Percentiles rank a stretch among this genome's conserved stretches.
These are phyloP conservation scores for Talaromyces adpressus DNA, from an alignment of 495 filamentous ascomycete species.

Conservation along the genomic window DNA sequence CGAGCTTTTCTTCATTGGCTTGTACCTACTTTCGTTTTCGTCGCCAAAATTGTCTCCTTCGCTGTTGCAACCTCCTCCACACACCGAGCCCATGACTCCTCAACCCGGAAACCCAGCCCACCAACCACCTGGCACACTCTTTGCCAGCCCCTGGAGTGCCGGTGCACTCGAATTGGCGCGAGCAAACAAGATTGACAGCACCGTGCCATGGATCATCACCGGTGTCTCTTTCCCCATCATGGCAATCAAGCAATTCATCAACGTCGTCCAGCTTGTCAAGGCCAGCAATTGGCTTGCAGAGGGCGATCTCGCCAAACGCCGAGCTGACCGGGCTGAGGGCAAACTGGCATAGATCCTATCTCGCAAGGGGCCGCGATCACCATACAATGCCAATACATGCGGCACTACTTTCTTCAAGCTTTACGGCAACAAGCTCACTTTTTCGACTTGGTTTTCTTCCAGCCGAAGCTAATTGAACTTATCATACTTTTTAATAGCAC, in stretches of 20 bases:
- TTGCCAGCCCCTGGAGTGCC: slow-evolving; percentile 79
- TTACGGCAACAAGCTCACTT: neutral
- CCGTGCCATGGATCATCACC: slow-evolving; percentile 81
- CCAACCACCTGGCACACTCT: slow-evolving; percentile 58
- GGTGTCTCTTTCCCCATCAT: slow-evolving; percentile 79
- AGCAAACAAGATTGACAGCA: slow-evolving; percentile 87
- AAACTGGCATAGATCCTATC: neutral
- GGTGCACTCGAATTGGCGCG: slow-evolving; percentile 86
- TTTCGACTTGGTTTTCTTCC: neutral
- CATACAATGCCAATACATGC: too few relatives aligned
- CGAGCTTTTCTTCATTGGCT: slow-evolving; percentile 93
- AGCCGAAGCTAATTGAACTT: neutral
- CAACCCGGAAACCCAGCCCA: slow-evolving; percentile 60
- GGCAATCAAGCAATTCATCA: slow-evolving; percentile 86
- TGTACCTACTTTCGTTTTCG: slow-evolving; percentile 96
- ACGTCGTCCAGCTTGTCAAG: slow-evolving; percentile 89
- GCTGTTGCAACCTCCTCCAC: slow-evolving; percentile 51
- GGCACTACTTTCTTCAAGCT: neutral
- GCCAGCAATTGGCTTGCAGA: slow-evolving; percentile 89
- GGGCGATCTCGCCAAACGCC: slow-evolving; percentile 54
- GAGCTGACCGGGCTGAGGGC: slow-evolving; percentile 8
- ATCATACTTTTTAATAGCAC: neutral
- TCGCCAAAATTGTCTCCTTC: slow-evolving; percentile 78
- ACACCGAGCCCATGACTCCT: slow-evolving; percentile 43
- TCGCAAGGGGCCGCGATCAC: too few relatives aligned